Percentiles rank a stretch among this genome's conserved stretches.
phyloP scores from a whole-genome alignment of 1,139 yeast species.

The Candida sanyaensis region DNA sequence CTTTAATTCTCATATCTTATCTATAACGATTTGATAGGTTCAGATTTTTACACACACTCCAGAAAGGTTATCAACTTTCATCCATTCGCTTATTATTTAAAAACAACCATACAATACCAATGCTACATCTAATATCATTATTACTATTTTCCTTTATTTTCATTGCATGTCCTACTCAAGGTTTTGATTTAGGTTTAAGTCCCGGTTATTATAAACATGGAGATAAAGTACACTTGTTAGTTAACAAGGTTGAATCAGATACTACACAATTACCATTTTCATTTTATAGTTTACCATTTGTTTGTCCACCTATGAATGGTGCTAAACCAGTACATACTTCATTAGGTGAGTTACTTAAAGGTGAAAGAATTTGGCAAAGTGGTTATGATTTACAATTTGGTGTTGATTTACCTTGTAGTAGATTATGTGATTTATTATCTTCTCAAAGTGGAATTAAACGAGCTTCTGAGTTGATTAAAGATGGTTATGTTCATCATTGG shows the following conservation, averaged over 20 bases:
- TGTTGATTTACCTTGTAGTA: conserved; percentile 61
- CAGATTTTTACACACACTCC: background rate
- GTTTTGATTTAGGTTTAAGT: conserved; percentile 19
- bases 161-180: background rate
- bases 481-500: conserved; percentile 85
- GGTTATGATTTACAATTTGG: conserved; percentile 66
- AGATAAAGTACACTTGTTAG: conserved; percentile 67
- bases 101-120: background rate
- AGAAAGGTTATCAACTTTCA: background rate
- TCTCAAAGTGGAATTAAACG: conserved; percentile 49
- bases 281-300: conserved; percentile 76
- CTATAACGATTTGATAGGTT: background rate
- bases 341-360: conserved; percentile 75
- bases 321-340: conserved; percentile 67
- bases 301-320: conserved; percentile 65
- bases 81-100: background rate
- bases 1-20: background rate
- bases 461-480: conserved; percentile 63
- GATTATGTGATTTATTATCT: conserved; percentile 66
- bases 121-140: conserved; percentile 4
- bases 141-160: background rate
- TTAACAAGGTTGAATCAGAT: conserved; percentile 79
- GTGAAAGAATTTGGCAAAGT: conserved; percentile 79
- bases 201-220: conserved; percentile 45
- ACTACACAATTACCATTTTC: conserved; percentile 76